phyloP scores from a whole-genome alignment of 73 alveolate genomes.

The Paramecium caudatum region DNA sequence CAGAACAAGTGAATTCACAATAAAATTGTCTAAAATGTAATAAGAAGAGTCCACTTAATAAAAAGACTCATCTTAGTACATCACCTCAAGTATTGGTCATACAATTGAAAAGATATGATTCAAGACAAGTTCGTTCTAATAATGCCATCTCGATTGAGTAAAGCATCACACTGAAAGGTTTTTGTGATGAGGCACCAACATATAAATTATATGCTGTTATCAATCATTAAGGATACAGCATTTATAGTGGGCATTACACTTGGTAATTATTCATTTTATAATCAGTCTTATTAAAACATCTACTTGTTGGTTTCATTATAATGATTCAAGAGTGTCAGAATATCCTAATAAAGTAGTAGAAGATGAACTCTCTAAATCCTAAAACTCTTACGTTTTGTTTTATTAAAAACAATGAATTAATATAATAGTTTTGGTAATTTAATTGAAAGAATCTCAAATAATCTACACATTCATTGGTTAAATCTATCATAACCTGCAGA shows the following conservation, averaged over 20 bases:
- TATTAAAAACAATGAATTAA: slow-evolving; percentile 57
- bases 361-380: slow-evolving; percentile 38
- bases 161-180: background rate
- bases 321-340: slow-evolving; percentile 64
- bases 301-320: slow-evolving; percentile 17
- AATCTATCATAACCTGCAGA: too few relatives aligned
- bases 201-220: slow-evolving; percentile 53
- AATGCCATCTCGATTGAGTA: slow-evolving; percentile 5
- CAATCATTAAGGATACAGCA: slow-evolving; percentile 35
- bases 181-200: background rate
- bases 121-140: background rate
- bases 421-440: too few relatives aligned
- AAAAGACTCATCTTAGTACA: background rate
- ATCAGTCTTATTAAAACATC: slow-evolving; percentile 6
- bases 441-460: too few relatives aligned
- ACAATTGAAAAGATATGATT: slow-evolving; percentile 58
- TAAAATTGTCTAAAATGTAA: slow-evolving; percentile 27
- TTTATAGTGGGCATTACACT: slow-evolving; percentile 60
- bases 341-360: slow-evolving; percentile 50
- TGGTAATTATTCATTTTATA: background rate
- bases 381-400: slow-evolving; percentile 45
- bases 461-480: too few relatives aligned
- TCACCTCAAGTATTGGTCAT: slow-evolving; percentile 8
- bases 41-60: background rate
- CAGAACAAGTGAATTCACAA: background rate